Conservation (phyloP, 1,284 basidiomycete species). For the Caloboletus firmus region DNA sequence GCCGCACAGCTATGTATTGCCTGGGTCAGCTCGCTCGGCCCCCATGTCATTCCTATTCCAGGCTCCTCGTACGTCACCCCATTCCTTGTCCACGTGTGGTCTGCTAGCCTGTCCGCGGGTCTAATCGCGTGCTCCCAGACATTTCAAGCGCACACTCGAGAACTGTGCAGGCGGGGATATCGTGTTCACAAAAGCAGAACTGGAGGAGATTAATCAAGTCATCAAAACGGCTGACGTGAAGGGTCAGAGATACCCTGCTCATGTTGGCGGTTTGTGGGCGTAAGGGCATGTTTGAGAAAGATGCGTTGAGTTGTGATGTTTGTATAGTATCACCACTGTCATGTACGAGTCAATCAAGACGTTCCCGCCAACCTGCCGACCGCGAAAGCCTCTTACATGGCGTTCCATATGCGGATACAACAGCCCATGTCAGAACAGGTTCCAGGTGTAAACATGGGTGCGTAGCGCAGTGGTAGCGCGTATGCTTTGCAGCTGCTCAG, state of each 20-base stretch:
- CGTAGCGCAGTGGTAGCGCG: constrained; percentile 39
- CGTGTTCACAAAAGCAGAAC: constrained; percentile 15
- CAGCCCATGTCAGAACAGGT: neutral
- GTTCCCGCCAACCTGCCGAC: too few relatives aligned
- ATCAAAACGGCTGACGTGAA: constrained; percentile 16
- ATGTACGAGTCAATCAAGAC: neutral
- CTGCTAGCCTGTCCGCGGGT: neutral
- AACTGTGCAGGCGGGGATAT: constrained; percentile 23
- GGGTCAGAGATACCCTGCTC: constrained; percentile 21
- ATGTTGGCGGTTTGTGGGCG: constrained; percentile 4
- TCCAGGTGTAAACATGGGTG: constrained; percentile 10
- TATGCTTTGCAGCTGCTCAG: constrained; percentile 30
- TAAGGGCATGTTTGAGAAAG: neutral
- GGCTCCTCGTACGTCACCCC: constrained; percentile 28
- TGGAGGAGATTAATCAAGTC: constrained; percentile 20
- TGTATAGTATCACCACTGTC: neutral
- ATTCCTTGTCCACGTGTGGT: neutral
- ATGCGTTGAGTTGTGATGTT: neutral
- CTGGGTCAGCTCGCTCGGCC: constrained; percentile 44
- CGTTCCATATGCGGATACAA: neutral
- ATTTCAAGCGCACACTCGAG: constrained; percentile 23
- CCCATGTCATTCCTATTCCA: constrained; percentile 30
- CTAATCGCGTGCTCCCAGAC: constrained; percentile 9
- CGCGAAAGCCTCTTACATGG: too few relatives aligned
- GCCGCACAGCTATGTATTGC: constrained; percentile 59